These are phyloP conservation scores for Sphagnurus paluster DNA, from an alignment of 1,284 basidiomycete genomes.

Conservation along the genomic window DNA sequence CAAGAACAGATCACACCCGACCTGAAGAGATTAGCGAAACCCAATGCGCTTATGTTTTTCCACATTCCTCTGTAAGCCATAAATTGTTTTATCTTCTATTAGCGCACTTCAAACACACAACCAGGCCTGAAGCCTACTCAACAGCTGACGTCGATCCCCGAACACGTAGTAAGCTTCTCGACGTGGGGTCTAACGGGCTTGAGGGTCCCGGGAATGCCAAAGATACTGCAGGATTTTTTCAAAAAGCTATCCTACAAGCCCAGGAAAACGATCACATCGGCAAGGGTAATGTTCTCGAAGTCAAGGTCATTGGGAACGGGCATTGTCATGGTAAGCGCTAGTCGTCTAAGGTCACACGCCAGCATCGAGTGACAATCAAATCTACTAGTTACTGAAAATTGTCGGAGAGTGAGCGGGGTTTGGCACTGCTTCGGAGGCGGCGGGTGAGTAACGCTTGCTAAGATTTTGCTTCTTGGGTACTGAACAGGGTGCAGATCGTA, in stretches of 20 bases:
- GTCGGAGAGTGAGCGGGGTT: conserved; percentile 77
- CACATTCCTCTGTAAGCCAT: conserved; percentile 85
- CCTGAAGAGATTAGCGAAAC: conserved; percentile 71
- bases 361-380: not conserved
- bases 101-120: conserved; percentile 4
- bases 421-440: conserved; percentile 98
- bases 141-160: conserved; percentile 57
- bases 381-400: conserved; percentile 79
- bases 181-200: conserved; percentile 62
- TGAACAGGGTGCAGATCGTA: conserved; percentile 56
- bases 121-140: conserved; percentile 61
- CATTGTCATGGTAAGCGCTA: conserved; percentile 71
- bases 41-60: conserved; percentile 94
- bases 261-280: conserved; percentile 61
- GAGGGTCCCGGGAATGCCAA: conserved; percentile 69
- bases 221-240: conserved; percentile 78
- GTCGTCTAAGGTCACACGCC: conserved; percentile 17
- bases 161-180: conserved; percentile 59
- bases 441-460: conserved; percentile 46
- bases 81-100: conserved; percentile 16
- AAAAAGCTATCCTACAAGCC: conserved; percentile 72
- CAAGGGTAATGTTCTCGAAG: conserved; percentile 56
- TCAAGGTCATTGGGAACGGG: conserved; percentile 85
- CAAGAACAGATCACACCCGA: conserved; percentile 57
- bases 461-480: conserved; percentile 2